Evolutionary conservation across 345 rosid genomes (phyloP), one percentile per base, ranked within the genome.

Genomic region (Arabidopsis arenosa): DNA sequence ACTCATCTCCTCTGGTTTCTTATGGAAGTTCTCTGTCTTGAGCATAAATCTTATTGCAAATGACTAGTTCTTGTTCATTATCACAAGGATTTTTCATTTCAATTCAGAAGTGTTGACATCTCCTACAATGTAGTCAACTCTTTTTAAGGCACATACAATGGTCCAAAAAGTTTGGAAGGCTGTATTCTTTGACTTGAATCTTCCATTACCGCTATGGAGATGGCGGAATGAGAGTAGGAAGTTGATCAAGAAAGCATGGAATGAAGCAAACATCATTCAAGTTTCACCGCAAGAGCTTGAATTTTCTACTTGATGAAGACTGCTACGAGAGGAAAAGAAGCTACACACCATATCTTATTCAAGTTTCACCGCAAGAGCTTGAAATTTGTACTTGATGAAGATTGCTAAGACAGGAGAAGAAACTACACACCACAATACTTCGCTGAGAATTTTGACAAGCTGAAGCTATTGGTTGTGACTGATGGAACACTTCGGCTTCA

Each of bases 401-500:
- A 89, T 28, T 80, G 80, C 68, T 94, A 90, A 6, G 87, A 80
- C 80, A 83, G 81, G 79, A 85, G 74, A 66, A 80, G 88, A 72
- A 85, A 85, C 78, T 90, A 91, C 81, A 80, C 63, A 66, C 96
- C 93, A 11, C 95, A 94, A 58, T 92, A 94, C 81, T 86, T 83
- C 67, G 85, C 96, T 17, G 90, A 90, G 79, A 82, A 48, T n/a
- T n/a, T n/a, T n/a, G n/a, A n/a, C n/a, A n/a, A n/a, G n/a, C n/a
- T n/a, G n/a, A n/a, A n/a, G n/a, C n/a, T n/a, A n/a, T 18, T 94
- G 82, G 80, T 90, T 56, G 98, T 90, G 74, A 89, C 96, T 7
- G 96, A 94, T 84, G 98, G 97, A 70, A 94, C 98, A 0, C 83
- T 87, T 2, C 76, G 92, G 75, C 85, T 92, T 40, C 98, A 92